A percentile compares a stretch with the other conserved stretches of the same genome.
Conservation (phyloP, 2,329 filamentous ascomycete species). For the Xylariaceae sp. region DNA sequence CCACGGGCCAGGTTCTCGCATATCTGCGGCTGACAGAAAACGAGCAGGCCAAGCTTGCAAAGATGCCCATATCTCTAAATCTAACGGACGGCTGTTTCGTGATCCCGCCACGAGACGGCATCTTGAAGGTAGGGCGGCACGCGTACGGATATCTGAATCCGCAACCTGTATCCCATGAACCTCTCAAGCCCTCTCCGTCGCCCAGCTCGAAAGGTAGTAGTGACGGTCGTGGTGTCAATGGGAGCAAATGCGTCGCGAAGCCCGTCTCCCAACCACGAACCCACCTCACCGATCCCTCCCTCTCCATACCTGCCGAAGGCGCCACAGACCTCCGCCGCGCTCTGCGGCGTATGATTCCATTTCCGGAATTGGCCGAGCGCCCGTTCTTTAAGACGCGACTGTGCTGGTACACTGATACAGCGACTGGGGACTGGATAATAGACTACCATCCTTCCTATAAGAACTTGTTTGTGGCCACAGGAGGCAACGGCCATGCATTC, state of each 20-base stretch:
- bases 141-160: conserved; percentile 71
- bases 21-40: conserved; percentile 77
- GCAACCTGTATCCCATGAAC: conserved; percentile 41
- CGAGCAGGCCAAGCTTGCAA: conserved; percentile 70
- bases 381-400: conserved; percentile 68
- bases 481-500: conserved; percentile 70
- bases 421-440: conserved; percentile 73
- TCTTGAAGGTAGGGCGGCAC: conserved; percentile 76
- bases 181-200: conserved; percentile 22
- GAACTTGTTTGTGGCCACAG: conserved; percentile 66
- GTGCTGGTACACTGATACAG: conserved; percentile 81
- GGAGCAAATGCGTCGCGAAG: conserved; percentile 18
- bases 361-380: conserved; percentile 60
- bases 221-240: background rate
- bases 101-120: conserved; percentile 67
- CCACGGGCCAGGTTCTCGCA: conserved; percentile 81
- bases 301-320: conserved; percentile 65
- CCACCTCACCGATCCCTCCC: conserved; percentile 54
- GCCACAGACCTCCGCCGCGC: conserved; percentile 66
- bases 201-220: background rate
- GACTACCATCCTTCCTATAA: conserved; percentile 70
- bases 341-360: conserved; percentile 66
- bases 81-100: conserved; percentile 75
- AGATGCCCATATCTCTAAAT: conserved; percentile 77
- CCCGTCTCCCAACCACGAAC: conserved; percentile 52